Percentiles rank a stretch among this genome's conserved stretches.
phyloP scores from a whole-genome alignment of 2,329 filamentous ascomycete genomes.

The Sporothrix schenckii region DNA sequence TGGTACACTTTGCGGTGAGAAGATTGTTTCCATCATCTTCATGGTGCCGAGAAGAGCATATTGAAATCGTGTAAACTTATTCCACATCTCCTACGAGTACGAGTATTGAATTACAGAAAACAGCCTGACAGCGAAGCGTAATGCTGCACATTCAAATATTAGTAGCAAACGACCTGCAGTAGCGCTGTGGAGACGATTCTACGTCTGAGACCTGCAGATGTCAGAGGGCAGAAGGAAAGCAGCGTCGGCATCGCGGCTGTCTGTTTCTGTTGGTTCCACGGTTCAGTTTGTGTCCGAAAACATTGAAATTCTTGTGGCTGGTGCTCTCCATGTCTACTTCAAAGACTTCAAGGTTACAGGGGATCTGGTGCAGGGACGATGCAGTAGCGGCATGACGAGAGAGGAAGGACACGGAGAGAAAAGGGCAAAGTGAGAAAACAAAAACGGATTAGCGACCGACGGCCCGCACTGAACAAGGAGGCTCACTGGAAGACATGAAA shows the following conservation, averaged over 20 bases:
- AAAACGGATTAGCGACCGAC: constrained; percentile 11
- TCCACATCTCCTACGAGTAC: constrained; percentile 11
- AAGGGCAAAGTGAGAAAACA: background rate
- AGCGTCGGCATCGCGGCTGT: background rate
- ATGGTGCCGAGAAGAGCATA: background rate
- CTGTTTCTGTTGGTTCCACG: background rate
- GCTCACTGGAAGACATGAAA: background rate
- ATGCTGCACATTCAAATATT: background rate
- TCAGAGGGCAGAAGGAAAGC: constrained; percentile 15
- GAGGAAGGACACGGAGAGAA: background rate
- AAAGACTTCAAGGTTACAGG: constrained; percentile 21
- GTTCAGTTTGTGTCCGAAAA: background rate
- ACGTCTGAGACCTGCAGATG: constrained; percentile 18
- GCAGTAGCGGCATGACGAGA: constrained; percentile 20
- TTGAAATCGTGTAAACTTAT: constrained; percentile 12
- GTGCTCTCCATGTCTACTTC: background rate
- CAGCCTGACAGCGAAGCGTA: background rate
- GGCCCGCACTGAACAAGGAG: constrained; percentile 20
- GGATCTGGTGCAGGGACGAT: constrained; percentile 24
- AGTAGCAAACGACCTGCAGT: constrained; percentile 3
- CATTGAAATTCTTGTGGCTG: background rate
- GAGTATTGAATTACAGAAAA: constrained; percentile 22
- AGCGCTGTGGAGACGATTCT: constrained; percentile 14
- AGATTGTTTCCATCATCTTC: background rate
- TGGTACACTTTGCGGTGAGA: background rate